Evolutionary conservation across 768 basidiomycete genomes (phyloP).

Genomic region (Zangia roseola): DNA sequence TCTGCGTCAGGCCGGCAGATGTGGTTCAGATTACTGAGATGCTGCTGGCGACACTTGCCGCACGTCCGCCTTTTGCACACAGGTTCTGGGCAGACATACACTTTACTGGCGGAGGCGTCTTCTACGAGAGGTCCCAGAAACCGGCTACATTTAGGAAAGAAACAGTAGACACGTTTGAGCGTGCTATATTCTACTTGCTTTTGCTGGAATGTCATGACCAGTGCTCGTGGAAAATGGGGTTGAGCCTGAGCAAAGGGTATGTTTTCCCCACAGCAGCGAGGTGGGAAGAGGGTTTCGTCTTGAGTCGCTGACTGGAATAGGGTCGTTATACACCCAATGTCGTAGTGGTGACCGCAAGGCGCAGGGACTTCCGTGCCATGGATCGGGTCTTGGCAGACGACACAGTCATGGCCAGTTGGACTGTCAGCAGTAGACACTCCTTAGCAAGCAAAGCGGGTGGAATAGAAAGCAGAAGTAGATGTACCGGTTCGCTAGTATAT

Average conservation of each 20-base stretch:
- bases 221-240: constrained; percentile 19
- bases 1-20: constrained; percentile 25
- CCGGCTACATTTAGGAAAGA: constrained; percentile 31
- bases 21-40: constrained; percentile 25
- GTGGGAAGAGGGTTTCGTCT: constrained; percentile 42
- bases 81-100: constrained; percentile 20
- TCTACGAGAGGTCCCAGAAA: constrained; percentile 35
- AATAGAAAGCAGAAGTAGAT: neutral
- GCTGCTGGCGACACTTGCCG: constrained; percentile 20
- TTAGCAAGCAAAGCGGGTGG: too few relatives aligned
- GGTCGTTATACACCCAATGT: constrained; percentile 30
- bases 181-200: constrained; percentile 35
- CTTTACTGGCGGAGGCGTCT: constrained; percentile 16
- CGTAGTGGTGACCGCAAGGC: constrained; percentile 37
- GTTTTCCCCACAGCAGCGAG: constrained; percentile 35
- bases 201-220: constrained; percentile 23
- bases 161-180: constrained; percentile 38
- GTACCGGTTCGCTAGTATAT: neutral
- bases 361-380: constrained; percentile 23
- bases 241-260: constrained; percentile 28
- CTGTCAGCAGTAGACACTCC: neutral
- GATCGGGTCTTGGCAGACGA: constrained; percentile 35
- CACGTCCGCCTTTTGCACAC: constrained; percentile 22
- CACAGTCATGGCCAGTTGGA: constrained; percentile 30
- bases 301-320: constrained; percentile 34